Evolutionary conservation across 2,329 filamentous ascomycete genomes (phyloP), one percentile per base, ranked within the genome.

Genomic region (Harringtonia lauricola): DNA sequence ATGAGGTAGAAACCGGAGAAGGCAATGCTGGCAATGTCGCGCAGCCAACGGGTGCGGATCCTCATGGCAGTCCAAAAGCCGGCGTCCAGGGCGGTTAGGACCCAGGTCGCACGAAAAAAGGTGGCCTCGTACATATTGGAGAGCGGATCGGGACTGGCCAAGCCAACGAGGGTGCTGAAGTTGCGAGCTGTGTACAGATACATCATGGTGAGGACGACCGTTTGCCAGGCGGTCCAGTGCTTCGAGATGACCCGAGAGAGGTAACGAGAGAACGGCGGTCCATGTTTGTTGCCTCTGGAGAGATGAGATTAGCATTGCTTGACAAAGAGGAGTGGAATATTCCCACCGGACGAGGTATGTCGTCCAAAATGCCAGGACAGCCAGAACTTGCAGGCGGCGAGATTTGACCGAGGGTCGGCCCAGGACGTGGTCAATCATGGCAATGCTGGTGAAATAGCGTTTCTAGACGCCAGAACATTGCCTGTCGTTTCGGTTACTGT

Each of bases 1-100:
- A 96, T 75, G 50, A 98, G 71, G 60, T 98, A 98, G 63, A 95
- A 98, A 12, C 83, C 59, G 1, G 86, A 86, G 62, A 95, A 96
- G 38, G 86, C 68, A 18, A 96, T 71, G 57, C 86, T 88, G 10
- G 84, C 77, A 14, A 95, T 58, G 59, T 96, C 89, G 33, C 88
- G 74, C 35, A 95, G 53, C 78, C 85, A 89, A 55, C 84, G 88
- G 42, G 59, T 60, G 39, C 76, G 77, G 50, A 98, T 89, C 55
- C 80, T 83, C 92, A 98, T 98, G 29, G 92, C 92, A 0, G 88
- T 95, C 92, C 92, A 98, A 62, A 95, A 98, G 2, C 92, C 92
- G 7, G 92, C 92, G 55, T 98, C 92, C 48, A 98, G 66, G 0
- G 88, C 92, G 0, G 92, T 98, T 42, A 92, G 81, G 15, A 96